These are phyloP conservation scores for Fusarium dlaminii DNA, from an alignment of 2,329 filamentous ascomycete genomes.

Conservation along the genomic window DNA sequence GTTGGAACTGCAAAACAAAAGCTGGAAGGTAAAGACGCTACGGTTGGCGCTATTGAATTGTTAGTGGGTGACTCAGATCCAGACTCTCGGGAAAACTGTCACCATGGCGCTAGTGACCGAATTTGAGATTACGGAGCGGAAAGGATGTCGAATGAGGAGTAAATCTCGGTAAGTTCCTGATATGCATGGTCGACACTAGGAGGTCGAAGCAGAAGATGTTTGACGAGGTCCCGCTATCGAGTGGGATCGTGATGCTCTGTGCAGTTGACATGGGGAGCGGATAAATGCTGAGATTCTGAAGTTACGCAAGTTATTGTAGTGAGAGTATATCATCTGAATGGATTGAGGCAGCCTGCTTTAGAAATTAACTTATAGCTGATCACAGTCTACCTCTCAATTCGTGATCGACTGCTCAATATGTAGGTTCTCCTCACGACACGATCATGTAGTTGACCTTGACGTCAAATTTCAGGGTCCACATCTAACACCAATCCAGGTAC, in stretches of 20 bases:
- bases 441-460: not conserved
- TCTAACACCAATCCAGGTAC: not conserved
- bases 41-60: constrained; percentile 4
- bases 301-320: rapidly evolving
- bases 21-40: not conserved
- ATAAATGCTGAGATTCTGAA: not conserved
- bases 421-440: not conserved
- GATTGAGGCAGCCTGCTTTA: rapidly evolving
- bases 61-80: not conserved
- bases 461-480: constrained; percentile 5
- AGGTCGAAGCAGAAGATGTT: not conserved
- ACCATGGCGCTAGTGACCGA: not conserved
- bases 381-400: not conserved
- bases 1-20: not conserved
- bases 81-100: not conserved
- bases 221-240: not conserved
- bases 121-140: not conserved
- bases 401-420: not conserved
- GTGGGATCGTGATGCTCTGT: not conserved
- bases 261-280: not conserved
- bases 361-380: rapidly evolving
- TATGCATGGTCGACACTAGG: not conserved
- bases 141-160: not conserved
- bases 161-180: not conserved
- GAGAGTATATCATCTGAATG: not conserved